Conservation (phyloP, 805 yeast genomes). For the Starmerella vitae region DNA sequence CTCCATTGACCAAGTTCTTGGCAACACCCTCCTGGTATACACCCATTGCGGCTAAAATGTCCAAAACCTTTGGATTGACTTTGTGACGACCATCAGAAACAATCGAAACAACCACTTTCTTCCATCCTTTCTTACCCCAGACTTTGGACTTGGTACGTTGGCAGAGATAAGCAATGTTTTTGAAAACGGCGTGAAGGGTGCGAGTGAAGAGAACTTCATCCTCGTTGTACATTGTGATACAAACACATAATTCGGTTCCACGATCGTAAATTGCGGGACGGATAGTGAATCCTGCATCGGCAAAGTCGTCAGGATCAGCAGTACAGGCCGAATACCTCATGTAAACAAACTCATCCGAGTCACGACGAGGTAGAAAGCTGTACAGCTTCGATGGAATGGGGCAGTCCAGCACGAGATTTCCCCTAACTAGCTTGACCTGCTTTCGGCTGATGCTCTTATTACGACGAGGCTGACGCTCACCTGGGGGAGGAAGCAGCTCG, state of each 20-base stretch:
- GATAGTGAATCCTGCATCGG: conserved; percentile 64
- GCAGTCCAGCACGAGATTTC: conserved; percentile 80
- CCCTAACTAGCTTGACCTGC: conserved; percentile 60
- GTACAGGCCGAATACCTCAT: conserved; percentile 98
- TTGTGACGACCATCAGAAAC: conserved; percentile 92
- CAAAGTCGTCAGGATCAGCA: conserved; percentile 77
- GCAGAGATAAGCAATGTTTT: conserved; percentile 76
- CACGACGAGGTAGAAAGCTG: conserved; percentile 73
- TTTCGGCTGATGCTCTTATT: conserved; percentile 58
- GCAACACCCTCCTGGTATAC: conserved; percentile 97
- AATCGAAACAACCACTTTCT: conserved; percentile 81
- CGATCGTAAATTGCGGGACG: conserved; percentile 65
- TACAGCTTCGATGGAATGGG: conserved; percentile 85
- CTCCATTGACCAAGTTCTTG: conserved; percentile 80
- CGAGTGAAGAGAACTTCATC: conserved; percentile 80
- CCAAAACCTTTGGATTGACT: conserved; percentile 70
- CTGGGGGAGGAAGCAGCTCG: conserved; percentile 17
- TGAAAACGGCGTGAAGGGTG: conserved; percentile 89
- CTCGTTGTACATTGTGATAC: conserved; percentile 96
- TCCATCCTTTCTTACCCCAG: conserved; percentile 98
- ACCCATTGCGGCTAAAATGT: conserved; percentile 85
- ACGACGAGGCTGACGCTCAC: conserved; percentile 38
- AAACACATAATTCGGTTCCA: conserved; percentile 81
- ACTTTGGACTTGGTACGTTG: conserved; percentile 65
- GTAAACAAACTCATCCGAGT: conserved; percentile 82